Evolutionary conservation across 2,329 filamentous ascomycete species (phyloP).

Genomic region (Neoarthrinium moseri): DNA sequence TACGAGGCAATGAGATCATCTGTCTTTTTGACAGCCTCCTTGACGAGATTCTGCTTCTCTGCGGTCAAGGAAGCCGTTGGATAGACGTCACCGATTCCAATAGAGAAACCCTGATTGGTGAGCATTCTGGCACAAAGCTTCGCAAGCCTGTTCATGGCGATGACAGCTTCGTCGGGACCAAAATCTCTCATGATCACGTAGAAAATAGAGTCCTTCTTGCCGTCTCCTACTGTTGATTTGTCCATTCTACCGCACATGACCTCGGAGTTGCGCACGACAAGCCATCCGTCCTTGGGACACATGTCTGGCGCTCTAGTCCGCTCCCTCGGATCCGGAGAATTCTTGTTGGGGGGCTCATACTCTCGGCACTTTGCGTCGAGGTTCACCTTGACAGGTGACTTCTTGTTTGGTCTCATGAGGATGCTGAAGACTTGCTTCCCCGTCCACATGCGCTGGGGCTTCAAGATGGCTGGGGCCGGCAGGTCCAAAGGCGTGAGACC

Average conservation of each 20-base stretch:
- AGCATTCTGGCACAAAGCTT: constrained; percentile 87
- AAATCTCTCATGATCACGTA: constrained; percentile 96
- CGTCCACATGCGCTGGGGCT: constrained; percentile 87
- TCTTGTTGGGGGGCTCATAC: constrained; percentile 51
- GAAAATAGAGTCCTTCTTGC: constrained; percentile 97
- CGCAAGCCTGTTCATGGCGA: constrained; percentile 90
- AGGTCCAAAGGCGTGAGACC: constrained; percentile 75
- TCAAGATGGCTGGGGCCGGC: constrained; percentile 82
- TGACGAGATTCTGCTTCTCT: constrained; percentile 74
- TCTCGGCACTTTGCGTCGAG: constrained; percentile 89
- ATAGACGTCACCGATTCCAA: constrained; percentile 93
- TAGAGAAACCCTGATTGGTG: constrained; percentile 90
- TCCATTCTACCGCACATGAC: constrained; percentile 98
- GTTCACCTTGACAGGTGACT: constrained; percentile 83
- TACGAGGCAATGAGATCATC: constrained; percentile 81
- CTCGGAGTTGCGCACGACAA: constrained; percentile 93
- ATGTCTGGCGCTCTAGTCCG: constrained; percentile 59
- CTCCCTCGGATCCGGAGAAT: constrained; percentile 49
- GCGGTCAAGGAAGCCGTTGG: constrained; percentile 69
- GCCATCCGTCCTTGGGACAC: constrained; percentile 83
- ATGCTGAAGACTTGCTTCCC: constrained; percentile 96
- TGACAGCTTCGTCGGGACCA: constrained; percentile 82
- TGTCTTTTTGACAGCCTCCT: constrained; percentile 75
- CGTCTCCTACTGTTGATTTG: constrained; percentile 93
- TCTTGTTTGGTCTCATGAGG: constrained; percentile 82